These are phyloP conservation scores for Neurospora sp. DNA, from an alignment of 495 filamentous ascomycete genomes.

Conservation along the genomic window DNA sequence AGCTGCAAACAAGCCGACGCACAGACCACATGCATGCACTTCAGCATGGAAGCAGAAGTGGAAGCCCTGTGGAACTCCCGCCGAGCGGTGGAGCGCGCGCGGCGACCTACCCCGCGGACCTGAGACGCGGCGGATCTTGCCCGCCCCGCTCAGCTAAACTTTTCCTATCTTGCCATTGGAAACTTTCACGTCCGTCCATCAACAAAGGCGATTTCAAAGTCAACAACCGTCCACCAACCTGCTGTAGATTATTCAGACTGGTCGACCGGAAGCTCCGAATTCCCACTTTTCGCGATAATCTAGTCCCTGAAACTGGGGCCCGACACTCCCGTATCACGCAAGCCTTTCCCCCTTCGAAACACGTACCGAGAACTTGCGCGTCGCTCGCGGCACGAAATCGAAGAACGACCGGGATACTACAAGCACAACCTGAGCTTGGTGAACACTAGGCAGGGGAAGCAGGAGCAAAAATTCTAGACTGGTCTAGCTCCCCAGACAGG, in stretches of 20 bases:
- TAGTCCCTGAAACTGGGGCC: background rate
- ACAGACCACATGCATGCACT: background rate
- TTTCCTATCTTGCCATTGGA: background rate
- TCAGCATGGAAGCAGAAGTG: background rate
- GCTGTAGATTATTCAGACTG: background rate
- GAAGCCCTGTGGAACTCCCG: background rate
- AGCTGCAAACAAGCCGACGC: background rate
- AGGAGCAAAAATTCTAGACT: background rate
- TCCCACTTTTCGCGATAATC: background rate
- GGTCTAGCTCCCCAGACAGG: background rate
- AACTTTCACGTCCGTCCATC: background rate
- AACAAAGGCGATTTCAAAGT: background rate
- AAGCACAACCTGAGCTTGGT: background rate
- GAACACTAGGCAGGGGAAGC: background rate
- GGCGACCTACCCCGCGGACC: background rate
- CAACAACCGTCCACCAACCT: background rate
- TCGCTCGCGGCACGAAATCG: background rate
- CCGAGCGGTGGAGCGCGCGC: background rate
- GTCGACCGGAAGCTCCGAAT: background rate
- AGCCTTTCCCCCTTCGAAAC: background rate
- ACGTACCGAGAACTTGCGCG: background rate
- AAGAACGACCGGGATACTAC: background rate
- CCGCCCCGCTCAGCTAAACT: background rate
- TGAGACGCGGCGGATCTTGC: background rate
- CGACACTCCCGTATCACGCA: background rate